Base-by-base conservation (phyloP, 306 rosid species). In the Potentilla sterilis region DNA sequence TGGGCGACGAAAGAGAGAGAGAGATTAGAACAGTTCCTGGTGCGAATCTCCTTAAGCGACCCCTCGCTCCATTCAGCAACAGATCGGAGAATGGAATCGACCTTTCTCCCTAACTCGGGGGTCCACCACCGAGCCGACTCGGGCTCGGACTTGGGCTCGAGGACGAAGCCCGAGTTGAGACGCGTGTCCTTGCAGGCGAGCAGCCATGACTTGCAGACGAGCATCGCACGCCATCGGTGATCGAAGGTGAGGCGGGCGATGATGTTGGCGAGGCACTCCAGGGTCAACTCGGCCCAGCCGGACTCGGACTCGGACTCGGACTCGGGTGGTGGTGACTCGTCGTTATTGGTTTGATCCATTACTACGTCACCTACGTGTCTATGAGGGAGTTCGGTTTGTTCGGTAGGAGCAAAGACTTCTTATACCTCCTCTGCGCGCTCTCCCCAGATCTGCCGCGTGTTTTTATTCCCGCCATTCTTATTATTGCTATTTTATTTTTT, bases 221-320 rank as follows among this genome's bases (percentile, higher is more conserved):
- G 69, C 91, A 89, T 86, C 4, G 93, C 88, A 13, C 81, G 88
- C 96, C 97, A 95, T 62, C 88, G 96, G 15, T 90, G 89, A 77
- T 85, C 86, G 5, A 79, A 15, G 86, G 81, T 65, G 78, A 95
- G 92, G 14, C 97, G 97, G 21, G 87, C 77, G 65, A 95, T 81
- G 86, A 95, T 88, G 86, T 86, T 85, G 80, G 79, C 66, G 62
- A 95, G 95, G 73, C 92, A 90, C 74, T 87, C 97, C 12, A 69
- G 86, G 77, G 96, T 92, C 87, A 95, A 78, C 85, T 90, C 97
- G 74, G 87, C 77, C 98, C 96, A 95, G 44, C 82, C 90, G 7
- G 77, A 37, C 6, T 42, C 74, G 63, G 19, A 32, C 71, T 75
- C 84, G 41, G 83, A 58, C 47, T 69, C 86, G 38, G 47, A n/a